Base-by-base conservation (phyloP, 352 stramenopile genomes). In the Phytophthora fragariae region DNA sequence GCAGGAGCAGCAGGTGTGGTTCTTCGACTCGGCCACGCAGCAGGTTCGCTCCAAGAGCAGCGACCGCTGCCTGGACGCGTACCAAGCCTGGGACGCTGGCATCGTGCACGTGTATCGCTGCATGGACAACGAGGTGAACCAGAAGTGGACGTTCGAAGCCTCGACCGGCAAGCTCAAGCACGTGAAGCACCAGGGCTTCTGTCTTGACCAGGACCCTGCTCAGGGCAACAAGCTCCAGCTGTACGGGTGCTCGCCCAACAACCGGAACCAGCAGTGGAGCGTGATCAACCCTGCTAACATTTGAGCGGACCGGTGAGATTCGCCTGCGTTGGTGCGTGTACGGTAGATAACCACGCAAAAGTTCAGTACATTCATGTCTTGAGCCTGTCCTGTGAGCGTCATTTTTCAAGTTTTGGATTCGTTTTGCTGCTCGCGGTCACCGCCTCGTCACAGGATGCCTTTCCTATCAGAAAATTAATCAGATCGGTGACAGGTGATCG, bases 41-140 rank as follows among this genome's bases (percentile, higher is more conserved):
- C 72, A 81, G 29, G 73, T 94, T 33, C 85, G 85, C 35, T 93
- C 86, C 35, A 89, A 90, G 73, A 85, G 85, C 68, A 91, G 77
- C 54, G 83, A 92, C 62, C 80, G 82, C 9, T 94, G 87, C 41
- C 69, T 94, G 7, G 83, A 91, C 56, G 85, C 83, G 9, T 90
- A 87, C 65, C 68, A 93, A 56, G 33, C 19, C 1, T 79, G 66
- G 71, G 68, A 90, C 65, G 81, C 80, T 10, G 85, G 80, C 17
- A 80, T 70, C 19, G 86, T 92, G 19, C 84, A 87, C 55, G 73
- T 89, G 39, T 91, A 82, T 64, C 67, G 67, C 21, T 93, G 86
- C 62, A 70, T 89, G 14, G 76, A 86, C 24, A 69, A 68, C 24
- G 82, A 91, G 57, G 19, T 10, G 19, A 92, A 93, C 75, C 87